Evolutionary conservation across 2,329 filamentous ascomycete species (phyloP), one percentile per base, ranked within the genome.

Genomic region (Fusarium euwallaceae): DNA sequence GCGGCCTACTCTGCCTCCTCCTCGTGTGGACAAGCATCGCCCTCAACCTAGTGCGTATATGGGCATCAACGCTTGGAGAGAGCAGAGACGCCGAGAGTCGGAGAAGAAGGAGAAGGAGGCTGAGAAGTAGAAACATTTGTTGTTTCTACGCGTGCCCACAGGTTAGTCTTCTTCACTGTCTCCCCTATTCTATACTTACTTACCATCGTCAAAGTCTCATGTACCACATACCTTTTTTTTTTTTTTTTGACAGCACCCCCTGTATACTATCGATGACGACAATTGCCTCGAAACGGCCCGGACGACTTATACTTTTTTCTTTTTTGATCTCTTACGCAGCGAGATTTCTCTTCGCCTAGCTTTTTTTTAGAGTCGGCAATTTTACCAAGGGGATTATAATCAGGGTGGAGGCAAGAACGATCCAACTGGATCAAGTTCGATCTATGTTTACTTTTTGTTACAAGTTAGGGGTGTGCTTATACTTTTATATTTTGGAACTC

Each of bases 61-160:
- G 11, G 80, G 80, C 4, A 76, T 82, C 1, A 82, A 81, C 48
- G 76, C 69, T 7, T 81, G 69, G 37, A 67, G 79, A 43, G 73
- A 74, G 12, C 63, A 73, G 48, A 39, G 63, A 29, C 10, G 8
- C 10, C 34, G 24, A 1, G 39, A 51, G 6, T 17, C 3, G 1
- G 27, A 36, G 3, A 32, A 17, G n/a, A 36, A 67, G 7, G 29
- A 37, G 7, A 34, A 37, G 2, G 22, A 36, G 8, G 6, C 27
- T 3, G n/a, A 39, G 11, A 29, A 48, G 5, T 70, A 10, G 37
- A n/a, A 4, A 2, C 3, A 14, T 2, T 3, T 8, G 4, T 3
- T 22, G 5, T 10, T 12, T 27, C 34, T 6, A 22, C 20, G n/a
- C 11, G 6, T 14, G 10, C 10, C 1, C 4, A 16, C 9, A 27